Percentiles rank a stretch among this genome's conserved stretches.
These are phyloP conservation scores for Polytrichum commune DNA, from an alignment of 225 moss, liverwort and hornwort species.

Conservation along the genomic window DNA sequence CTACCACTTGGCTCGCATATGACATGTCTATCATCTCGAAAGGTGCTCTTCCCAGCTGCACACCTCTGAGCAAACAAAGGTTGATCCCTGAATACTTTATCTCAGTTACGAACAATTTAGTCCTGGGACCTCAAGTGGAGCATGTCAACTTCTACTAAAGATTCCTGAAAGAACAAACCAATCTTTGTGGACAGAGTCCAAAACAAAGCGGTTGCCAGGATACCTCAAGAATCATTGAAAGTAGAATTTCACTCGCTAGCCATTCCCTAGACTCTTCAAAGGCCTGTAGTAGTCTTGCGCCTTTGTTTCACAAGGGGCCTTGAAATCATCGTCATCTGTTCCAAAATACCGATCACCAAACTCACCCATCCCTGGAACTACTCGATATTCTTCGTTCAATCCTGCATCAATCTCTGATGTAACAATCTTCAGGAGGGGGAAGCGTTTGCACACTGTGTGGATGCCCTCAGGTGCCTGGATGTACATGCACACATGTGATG, in stretches of 20 bases:
- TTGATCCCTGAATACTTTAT: not conserved
- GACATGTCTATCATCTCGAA: not conserved
- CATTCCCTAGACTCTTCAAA: slow-evolving; percentile 30
- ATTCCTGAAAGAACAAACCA: not conserved
- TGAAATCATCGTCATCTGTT: slow-evolving; percentile 65
- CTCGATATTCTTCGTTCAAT: slow-evolving; percentile 73
- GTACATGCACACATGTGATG: not conserved
- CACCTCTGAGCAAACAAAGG: not conserved
- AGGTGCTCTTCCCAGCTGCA: not conserved
- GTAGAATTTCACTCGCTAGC: not conserved
- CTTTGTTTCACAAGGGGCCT: slow-evolving; percentile 31
- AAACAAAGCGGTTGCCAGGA: no score
- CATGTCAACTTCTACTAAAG: not conserved
- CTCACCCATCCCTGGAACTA: slow-evolving; percentile 90
- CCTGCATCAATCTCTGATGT: slow-evolving; percentile 88
- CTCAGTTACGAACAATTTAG: not conserved
- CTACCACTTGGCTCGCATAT: not conserved
- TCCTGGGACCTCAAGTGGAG: not conserved
- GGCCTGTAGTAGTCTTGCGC: slow-evolving; percentile 21
- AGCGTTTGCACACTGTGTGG: slow-evolving; percentile 84
- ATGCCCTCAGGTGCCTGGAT: slow-evolving; percentile 82
- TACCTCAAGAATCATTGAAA: no score
- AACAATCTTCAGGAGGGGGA: slow-evolving; percentile 78
- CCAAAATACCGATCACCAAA: slow-evolving; percentile 95
- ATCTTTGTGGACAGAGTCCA: no score